phyloP scores from a whole-genome alignment of 106 monocot genomes.

The Vanilla planifolia region DNA sequence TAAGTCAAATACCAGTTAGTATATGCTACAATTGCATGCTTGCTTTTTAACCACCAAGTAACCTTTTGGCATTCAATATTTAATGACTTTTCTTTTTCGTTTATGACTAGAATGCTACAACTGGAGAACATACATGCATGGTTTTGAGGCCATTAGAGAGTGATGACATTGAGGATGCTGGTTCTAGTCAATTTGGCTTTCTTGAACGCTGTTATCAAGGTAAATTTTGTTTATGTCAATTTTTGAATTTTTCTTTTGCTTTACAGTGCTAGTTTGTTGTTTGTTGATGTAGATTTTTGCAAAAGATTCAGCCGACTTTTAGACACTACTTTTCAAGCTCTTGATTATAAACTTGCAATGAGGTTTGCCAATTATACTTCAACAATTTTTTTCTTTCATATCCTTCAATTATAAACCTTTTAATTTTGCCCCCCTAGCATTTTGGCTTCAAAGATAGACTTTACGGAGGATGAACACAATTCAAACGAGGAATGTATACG shows the following conservation, averaged over 20 bases:
- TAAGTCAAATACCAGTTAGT: slow-evolving; percentile 84
- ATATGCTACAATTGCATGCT: slow-evolving; percentile 1
- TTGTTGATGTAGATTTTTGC: slow-evolving; percentile 62
- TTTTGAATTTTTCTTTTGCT: not conserved
- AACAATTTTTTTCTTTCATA: not conserved
- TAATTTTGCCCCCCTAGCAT: slow-evolving; percentile 37
- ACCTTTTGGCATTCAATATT: not conserved
- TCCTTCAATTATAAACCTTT: slow-evolving; percentile 1
- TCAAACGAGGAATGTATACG: slow-evolving; percentile 11
- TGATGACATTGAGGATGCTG: slow-evolving; percentile 60
- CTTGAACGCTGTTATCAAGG: slow-evolving; percentile 84
- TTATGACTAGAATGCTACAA: slow-evolving; percentile 66
- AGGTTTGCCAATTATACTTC: slow-evolving; percentile 62
- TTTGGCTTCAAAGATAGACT: slow-evolving; percentile 65
- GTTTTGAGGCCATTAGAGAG: slow-evolving; percentile 68
- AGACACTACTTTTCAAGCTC: slow-evolving; percentile 38
- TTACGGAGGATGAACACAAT: slow-evolving; percentile 34
- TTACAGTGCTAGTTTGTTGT: slow-evolving; percentile 1
- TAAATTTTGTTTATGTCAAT: slow-evolving; percentile 11
- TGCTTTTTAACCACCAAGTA: not conserved
- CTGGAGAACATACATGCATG: slow-evolving; percentile 96
- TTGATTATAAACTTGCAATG: slow-evolving; percentile 88
- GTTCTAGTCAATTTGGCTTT: slow-evolving; percentile 53
- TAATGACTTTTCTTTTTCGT: not conserved
- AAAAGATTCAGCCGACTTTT: slow-evolving; percentile 69